Base-by-base conservation (phyloP, 805 yeast genomes). In the Kazachstania taianensis region DNA sequence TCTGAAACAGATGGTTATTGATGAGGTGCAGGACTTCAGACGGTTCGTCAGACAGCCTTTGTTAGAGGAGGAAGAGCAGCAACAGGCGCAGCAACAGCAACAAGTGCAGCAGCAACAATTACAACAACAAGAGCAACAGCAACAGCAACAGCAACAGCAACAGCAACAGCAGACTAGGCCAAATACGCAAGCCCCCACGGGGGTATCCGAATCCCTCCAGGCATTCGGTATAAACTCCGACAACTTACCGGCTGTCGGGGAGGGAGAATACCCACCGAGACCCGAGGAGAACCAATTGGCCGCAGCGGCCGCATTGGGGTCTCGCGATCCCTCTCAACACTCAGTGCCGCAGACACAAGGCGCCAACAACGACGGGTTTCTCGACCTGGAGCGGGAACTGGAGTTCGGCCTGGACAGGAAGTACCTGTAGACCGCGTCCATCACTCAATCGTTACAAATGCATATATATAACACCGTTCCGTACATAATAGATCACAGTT, bases 11-110 rank as follows among this genome's bases (percentile, higher is more conserved):
- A 74, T 85, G 75, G 82, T 87, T 27, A 60, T 82, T 28, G 78
- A 82, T 23, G 96, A 87, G 55, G 94, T 87, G 2, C 68, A 68
- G 32, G 65, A 72, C 20, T 85, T 86, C 55, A 72, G 96, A 48
- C 82, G 74, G 28, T 78, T 77, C 62, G 95, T 85, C 4, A 70
- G 95, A 50, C 74, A 70, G 54, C 94, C 94, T 5, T 64, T 79
- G 22, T 72, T 73, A 33, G 80, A 70, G 37, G 72, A 71, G 41
- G 69, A 68, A 34, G 53, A 49, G 15, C 44, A 44, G 22, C 56
- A 53, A 34, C 53, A 45, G 50, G 59, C 41, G 42, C 40, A 41
- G 20, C 42, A 37, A 23, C 35, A 38, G 10, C 43, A 46, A 29
- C 45, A 36, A 17, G 45, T 41, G 22, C 45, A 46, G 27, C 53